These are phyloP conservation scores for Pichia sp. DNA, from an alignment of 1,139 yeast species.

Conservation along the genomic window DNA sequence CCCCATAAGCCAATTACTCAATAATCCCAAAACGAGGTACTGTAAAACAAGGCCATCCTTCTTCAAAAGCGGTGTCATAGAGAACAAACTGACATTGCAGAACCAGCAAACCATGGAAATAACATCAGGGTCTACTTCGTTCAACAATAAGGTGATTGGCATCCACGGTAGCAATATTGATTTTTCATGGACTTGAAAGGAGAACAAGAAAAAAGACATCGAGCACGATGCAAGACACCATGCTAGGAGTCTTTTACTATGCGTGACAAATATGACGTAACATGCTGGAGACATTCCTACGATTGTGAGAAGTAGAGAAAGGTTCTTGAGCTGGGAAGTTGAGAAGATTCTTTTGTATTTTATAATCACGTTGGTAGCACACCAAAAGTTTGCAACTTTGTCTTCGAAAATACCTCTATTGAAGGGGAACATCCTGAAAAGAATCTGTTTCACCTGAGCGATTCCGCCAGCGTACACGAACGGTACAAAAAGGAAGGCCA, in stretches of 20 bases:
- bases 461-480: conserved; percentile 43
- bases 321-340: conserved; percentile 52
- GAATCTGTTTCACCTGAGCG: conserved; percentile 24
- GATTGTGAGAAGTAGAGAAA: conserved; percentile 63
- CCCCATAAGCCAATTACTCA: conserved; percentile 85
- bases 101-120: conserved; percentile 82
- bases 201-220: conserved; percentile 82
- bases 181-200: conserved; percentile 96
- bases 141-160: conserved; percentile 70
- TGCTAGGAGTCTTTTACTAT: conserved; percentile 46
- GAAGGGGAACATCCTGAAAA: conserved; percentile 82
- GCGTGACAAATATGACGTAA: conserved; percentile 46
- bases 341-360: conserved; percentile 61
- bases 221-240: conserved; percentile 84
- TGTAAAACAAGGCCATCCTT: conserved; percentile 73
- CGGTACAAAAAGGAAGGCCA: conserved; percentile 55
- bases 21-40: conserved; percentile 52
- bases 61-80: conserved; percentile 81
- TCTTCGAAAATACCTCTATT: conserved; percentile 95
- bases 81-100: conserved; percentile 75
- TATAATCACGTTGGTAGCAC: conserved; percentile 72
- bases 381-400: conserved; percentile 97
- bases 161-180: conserved; percentile 80
- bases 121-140: conserved; percentile 54
- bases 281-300: conserved; percentile 66